Evolutionary conservation across 1,284 basidiomycete genomes (phyloP), one percentile per base, ranked within the genome.

Genomic region (Cryptococcus amylolentus): DNA sequence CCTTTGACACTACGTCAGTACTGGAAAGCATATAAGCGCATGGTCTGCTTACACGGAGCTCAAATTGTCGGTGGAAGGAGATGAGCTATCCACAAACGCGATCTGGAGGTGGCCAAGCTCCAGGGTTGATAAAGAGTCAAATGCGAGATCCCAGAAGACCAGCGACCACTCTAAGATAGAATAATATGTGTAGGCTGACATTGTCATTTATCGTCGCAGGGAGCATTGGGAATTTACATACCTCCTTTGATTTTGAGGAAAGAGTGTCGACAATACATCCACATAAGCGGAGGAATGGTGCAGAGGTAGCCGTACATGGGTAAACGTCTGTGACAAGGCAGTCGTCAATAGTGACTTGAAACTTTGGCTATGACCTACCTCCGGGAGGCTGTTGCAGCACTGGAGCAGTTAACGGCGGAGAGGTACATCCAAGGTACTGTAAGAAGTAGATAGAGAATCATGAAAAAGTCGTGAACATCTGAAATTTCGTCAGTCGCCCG

Each of bases 361-460:
- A 75, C 44, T 31, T 42, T 5, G 52, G 51, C 41, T 16, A 42
- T 8, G 16, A 35, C 31, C 10, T 10, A 35, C 31, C 31, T 35
- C 7, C 10, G 31, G 31, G 31, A 35, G 10, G 31, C 31, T 10
- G 31, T 35, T 35, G 31, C 31, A 35, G 31, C 31, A 35, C 31
- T 35, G 31, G 31, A 4, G 35, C 66, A 59, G 62, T 82, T 83
- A 14, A 77, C 63, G 37, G 86, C 84, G 5, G 85, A 84, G 28
- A 88, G 84, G 41, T 85, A 72, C 91, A 95, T 95, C 91, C 91
- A 97, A 1, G 89, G 89, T 4, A 89, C 66, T 63, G 89, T 90
- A 69, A 84, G 83, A 2, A 89, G 80, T 59, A 92, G 87, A 69
- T 90, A 93, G 53, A 82, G 71, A 60, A 93, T 87, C 92, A 97